Evolutionary conservation across 257 asterid species (phyloP), one percentile per base, ranked within the genome.

Genomic region (Schizonepeta tenuifolia): DNA sequence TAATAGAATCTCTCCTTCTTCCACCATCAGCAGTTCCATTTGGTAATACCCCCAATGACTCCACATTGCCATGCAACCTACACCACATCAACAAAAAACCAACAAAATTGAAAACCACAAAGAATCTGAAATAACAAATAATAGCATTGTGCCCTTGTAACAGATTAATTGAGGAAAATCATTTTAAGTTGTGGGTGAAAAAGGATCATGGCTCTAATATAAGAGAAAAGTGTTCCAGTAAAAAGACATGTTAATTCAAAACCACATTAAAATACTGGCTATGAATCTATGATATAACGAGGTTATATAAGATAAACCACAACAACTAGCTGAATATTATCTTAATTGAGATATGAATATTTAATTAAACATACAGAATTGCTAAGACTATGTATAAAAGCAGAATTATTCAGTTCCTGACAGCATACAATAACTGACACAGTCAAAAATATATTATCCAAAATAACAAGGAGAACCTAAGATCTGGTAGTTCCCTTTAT

Each of bases 41-140:
- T 14, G 95, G 78, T 73, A 94, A 80, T 66, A 94, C 83, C 12
- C 86, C 95, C 79, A 94, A 72, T 9, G 97, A 88, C 83, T 94
- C 96, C 80, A 94, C 93, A 83, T 94, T 94, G 60, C 97, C 99
- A 72, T 94, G 97, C 89, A 94, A 81, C 87, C 99, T 94, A 73
- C 80, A 76, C 59, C 62, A 76, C 21, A 57, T 60, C n/a, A 60
- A 63, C 70, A 40, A 66, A 40, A 66, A 67, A 70, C 46, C 69
- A 59, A 49, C 64, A 63, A 20, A 38, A 71, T 53, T 53, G 20
- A 46, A 10, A 57, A n/a, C 24, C 20, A 24, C 35, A 70, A 20
- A 21, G 13, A 61, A 61, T 62, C 33, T 26, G 24, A 26, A 24
- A 41, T 46, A 61, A 21, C 36, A 38, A 53, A 28, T 64, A 71